A percentile compares a stretch with the other conserved stretches of the same genome.
Conservation (phyloP, 768 basidiomycete genomes). For the Lactarius akahatsu region DNA sequence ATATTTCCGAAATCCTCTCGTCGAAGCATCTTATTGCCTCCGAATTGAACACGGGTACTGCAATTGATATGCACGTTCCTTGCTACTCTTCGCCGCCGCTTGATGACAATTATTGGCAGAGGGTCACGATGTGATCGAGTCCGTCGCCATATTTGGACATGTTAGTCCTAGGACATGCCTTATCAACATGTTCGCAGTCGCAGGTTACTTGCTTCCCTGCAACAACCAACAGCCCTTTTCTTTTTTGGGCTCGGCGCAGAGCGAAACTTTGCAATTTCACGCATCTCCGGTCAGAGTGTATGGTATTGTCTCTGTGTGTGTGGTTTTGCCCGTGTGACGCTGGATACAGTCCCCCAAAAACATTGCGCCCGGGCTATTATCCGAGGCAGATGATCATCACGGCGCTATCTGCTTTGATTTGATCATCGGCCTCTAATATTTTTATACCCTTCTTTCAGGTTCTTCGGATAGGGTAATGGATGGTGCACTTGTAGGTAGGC, state of each 20-base stretch:
- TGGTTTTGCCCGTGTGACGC: background rate
- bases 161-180: background rate
- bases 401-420: background rate
- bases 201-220: background rate
- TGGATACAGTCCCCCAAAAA: background rate
- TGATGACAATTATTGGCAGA: background rate
- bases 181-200: constrained; percentile 6
- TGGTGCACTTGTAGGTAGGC: background rate
- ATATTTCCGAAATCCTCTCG: background rate
- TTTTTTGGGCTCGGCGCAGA: background rate
- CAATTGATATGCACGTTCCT: background rate
- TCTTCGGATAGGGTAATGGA: background rate
- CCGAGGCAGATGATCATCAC: background rate
- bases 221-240: background rate
- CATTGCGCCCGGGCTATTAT: background rate
- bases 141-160: constrained; percentile 3
- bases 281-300: background rate
- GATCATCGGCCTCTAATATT: background rate
- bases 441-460: background rate
- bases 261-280: constrained; percentile 1
- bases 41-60: background rate
- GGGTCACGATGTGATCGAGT: background rate
- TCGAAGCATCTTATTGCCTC: background rate
- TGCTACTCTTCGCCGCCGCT: background rate
- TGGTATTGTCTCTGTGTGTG: background rate